Evolutionary conservation across 2,329 filamentous ascomycete genomes (phyloP).

Genomic region (Seiridium unicorne): DNA sequence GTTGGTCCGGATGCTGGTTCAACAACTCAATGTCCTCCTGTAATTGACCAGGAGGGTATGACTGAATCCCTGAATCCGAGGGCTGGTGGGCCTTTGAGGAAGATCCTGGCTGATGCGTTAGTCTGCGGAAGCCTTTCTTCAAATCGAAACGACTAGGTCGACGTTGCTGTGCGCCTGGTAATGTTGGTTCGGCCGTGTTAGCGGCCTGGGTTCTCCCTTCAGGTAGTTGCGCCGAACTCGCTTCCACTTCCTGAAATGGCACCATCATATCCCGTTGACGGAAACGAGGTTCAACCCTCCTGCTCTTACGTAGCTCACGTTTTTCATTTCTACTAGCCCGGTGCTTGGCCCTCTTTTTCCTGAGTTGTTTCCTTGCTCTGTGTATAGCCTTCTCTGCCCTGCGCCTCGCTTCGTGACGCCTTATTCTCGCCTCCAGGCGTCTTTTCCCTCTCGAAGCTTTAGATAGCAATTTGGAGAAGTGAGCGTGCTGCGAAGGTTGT

Average conservation of each 20-base stretch:
- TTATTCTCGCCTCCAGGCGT: conserved; percentile 14
- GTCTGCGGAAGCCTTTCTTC: neutral
- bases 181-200: neutral
- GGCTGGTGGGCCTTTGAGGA: neutral
- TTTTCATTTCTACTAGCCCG: conserved; percentile 1
- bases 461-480: neutral
- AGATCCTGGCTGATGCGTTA: neutral
- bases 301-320: conserved; percentile 10
- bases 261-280: no score
- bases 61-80: neutral
- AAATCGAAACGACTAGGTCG: neutral
- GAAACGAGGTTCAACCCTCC: neutral
- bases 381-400: conserved; percentile 13
- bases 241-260: conserved; percentile 7
- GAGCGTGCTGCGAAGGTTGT: neutral
- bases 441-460: neutral
- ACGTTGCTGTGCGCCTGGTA: neutral
- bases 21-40: neutral
- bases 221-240: neutral
- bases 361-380: conserved; percentile 8
- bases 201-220: neutral
- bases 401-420: conserved; percentile 16
- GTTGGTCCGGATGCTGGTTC: neutral
- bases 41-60: neutral
- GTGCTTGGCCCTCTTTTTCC: conserved; percentile 15